Percentiles rank a stretch among this genome's conserved stretches.
Conservation (phyloP, 2,329 filamentous ascomycete species). For the Diaporthe velutina region DNA sequence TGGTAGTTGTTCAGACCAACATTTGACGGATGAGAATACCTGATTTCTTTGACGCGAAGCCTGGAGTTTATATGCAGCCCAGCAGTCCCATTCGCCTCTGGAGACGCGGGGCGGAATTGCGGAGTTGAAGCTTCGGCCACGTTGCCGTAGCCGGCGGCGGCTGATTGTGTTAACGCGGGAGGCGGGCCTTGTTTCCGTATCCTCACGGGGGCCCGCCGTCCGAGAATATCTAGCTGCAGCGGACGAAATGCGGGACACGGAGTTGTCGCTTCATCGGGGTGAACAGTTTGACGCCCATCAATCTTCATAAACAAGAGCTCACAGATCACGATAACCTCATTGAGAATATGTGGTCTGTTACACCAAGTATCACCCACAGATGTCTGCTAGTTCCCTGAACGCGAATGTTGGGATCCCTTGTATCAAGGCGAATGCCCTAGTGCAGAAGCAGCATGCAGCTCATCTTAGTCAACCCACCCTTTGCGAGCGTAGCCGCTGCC, state of each 20-base stretch:
- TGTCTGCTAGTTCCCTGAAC: not conserved
- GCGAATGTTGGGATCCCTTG: not conserved
- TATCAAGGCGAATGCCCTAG: conserved; percentile 19
- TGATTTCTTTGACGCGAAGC: not conserved
- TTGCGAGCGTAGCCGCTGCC: conserved; percentile 1
- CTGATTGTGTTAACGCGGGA: conserved; percentile 24
- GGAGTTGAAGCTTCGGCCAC: conserved; percentile 27
- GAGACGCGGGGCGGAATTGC: conserved; percentile 26
- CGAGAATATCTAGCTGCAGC: conserved; percentile 9
- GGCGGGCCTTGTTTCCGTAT: conserved; percentile 36
- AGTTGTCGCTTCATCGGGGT: not conserved
- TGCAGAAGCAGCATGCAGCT: conserved; percentile 32
- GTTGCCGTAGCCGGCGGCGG: conserved; percentile 23
- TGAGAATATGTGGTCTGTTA: conserved; percentile 16
- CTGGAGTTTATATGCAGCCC: conserved; percentile 18
- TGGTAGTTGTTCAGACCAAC: not conserved
- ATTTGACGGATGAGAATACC: not conserved
- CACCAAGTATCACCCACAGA: not conserved
- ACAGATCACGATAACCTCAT: conserved; percentile 27
- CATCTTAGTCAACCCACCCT: conserved; percentile 33
- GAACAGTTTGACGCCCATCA: not conserved
- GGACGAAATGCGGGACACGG: not conserved
- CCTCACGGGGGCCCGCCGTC: conserved; percentile 30
- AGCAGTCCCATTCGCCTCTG: conserved; percentile 2
- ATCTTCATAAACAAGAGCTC: not conserved